A percentile compares a stretch with the other conserved stretches of the same genome.
phyloP scores from a whole-genome alignment of 257 asterid genomes.

The Nicotiana undulata region DNA sequence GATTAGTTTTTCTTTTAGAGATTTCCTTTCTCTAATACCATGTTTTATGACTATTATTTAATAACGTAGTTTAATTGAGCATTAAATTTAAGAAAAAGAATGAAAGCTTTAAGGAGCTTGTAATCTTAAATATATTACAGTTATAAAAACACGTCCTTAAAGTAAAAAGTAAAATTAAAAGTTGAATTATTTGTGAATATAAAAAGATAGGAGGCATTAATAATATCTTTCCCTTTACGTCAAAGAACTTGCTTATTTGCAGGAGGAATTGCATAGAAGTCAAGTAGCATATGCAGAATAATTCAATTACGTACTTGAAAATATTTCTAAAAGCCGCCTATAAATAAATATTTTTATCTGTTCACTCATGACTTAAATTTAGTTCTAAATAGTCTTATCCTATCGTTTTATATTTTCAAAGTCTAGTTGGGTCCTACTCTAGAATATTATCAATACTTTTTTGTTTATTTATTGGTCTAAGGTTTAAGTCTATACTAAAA shows the following conservation, averaged over 20 bases:
- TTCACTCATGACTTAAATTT: not conserved
- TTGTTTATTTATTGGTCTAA: not conserved
- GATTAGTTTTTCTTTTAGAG: no score
- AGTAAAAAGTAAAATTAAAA: no score
- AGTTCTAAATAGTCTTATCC: not conserved
- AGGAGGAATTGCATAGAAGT: not conserved
- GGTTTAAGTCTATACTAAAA: not conserved
- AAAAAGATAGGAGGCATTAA: not conserved
- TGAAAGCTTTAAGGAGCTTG: no score
- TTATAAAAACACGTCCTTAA: no score
- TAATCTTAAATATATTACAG: no score
- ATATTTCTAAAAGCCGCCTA: not conserved
- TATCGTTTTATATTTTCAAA: no score
- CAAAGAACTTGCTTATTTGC: not conserved
- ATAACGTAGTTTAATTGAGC: no score
- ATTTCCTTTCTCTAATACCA: no score
- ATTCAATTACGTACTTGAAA: no score
- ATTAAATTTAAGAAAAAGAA: no score
- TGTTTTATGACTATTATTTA: no score
- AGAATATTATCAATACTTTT: no score
- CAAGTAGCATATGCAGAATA: not conserved
- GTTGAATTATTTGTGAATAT: not conserved
- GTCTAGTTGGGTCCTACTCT: not conserved
- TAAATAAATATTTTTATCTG: not conserved
- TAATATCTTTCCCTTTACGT: not conserved